Evolutionary conservation across 306 rosid genomes (phyloP).

Genomic region (Gleditsia sinensis): DNA sequence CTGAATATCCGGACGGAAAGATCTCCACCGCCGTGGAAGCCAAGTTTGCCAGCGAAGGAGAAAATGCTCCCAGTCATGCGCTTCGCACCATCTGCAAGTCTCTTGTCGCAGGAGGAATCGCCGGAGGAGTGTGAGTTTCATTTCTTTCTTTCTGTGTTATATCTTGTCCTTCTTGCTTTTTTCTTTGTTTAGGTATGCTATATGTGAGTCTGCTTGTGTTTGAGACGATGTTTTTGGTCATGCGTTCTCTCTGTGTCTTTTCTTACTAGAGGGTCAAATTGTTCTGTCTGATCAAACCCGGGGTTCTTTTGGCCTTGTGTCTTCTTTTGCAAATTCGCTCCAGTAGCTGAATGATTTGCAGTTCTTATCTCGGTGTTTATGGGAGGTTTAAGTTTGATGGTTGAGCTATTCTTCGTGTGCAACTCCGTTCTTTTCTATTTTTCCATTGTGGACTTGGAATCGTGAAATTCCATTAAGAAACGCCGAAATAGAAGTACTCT

Average conservation of each 20-base stretch:
- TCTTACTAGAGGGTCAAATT: no score
- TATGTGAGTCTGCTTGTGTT: conserved; percentile 37
- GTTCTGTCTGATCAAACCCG: background rate
- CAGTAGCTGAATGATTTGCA: background rate
- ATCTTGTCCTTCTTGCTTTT: background rate
- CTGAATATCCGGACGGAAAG: conserved; percentile 45
- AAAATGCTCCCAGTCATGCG: conserved; percentile 49
- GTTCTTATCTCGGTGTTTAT: background rate
- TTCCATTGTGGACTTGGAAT: background rate
- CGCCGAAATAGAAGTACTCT: background rate
- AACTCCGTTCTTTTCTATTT: background rate
- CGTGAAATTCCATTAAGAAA: background rate
- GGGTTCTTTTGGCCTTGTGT: background rate
- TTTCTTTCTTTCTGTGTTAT: background rate
- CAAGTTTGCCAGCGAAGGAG: conserved; percentile 46
- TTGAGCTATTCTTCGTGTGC: background rate
- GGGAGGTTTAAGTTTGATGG: background rate
- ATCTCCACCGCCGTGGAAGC: conserved; percentile 51
- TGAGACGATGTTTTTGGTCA: conserved; percentile 35
- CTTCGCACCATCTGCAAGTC: conserved; percentile 62
- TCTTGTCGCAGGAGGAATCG: conserved; percentile 75
- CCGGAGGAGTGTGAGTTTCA: conserved; percentile 75
- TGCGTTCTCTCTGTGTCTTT: background rate
- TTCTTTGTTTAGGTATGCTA: background rate
- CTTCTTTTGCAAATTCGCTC: background rate